Evolutionary conservation across 1,284 basidiomycete genomes (phyloP).

Genomic region (Ceratobasidium sp.): DNA sequence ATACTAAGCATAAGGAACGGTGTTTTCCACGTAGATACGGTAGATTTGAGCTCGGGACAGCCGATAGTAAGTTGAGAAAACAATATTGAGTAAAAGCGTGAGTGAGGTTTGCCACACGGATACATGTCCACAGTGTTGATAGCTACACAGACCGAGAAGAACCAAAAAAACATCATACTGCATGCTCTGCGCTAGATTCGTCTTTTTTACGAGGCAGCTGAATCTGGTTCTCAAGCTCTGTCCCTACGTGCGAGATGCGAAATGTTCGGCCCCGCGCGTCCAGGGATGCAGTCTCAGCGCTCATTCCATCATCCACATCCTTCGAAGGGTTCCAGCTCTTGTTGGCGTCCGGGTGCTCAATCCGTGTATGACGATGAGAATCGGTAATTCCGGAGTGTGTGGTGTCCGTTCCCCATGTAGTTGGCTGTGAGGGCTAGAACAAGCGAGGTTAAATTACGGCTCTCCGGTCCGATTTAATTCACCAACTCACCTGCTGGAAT

Average conservation of each 20-base stretch:
- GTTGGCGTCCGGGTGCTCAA: neutral
- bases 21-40: no score
- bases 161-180: conserved; percentile 1
- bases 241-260: conserved; percentile 6
- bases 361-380: conserved; percentile 6
- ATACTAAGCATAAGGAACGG: no score
- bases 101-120: no score
- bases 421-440: conserved; percentile 28
- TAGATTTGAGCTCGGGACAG: no score
- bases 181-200: neutral
- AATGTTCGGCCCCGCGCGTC: conserved; percentile 13
- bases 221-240: conserved; percentile 18
- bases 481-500: conserved; percentile 23
- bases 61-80: no score
- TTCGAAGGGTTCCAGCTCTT: neutral
- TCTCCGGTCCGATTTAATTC: no score
- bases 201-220: conserved; percentile 11
- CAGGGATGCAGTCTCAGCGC: conserved; percentile 23
- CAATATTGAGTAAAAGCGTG: neutral
- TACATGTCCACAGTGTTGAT: no score
- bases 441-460: neutral
- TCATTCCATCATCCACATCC: conserved; percentile 21
- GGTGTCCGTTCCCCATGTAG: conserved; percentile 16
- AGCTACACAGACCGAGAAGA: neutral
- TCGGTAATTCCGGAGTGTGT: neutral